A percentile compares a stretch with the other conserved stretches of the same genome.
phyloP scores from a whole-genome alignment of 108 stramenopile genomes.

The Seminavis robusta region DNA sequence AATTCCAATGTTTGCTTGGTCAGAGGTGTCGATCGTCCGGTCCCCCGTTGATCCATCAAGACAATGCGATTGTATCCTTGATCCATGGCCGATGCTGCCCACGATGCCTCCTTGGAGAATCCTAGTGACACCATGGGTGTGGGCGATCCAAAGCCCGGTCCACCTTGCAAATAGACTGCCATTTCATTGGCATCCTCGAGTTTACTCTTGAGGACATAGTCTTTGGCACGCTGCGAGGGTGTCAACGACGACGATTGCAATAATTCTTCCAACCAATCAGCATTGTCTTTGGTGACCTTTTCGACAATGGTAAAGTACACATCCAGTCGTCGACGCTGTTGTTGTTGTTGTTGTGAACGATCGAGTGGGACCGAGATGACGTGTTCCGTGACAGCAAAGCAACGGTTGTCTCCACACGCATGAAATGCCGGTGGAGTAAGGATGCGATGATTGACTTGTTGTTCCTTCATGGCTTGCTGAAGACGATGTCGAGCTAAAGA shows the following conservation, averaged over 20 bases:
- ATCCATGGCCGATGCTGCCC: constrained; percentile 68
- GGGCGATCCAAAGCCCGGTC: constrained; percentile 90
- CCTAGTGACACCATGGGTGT: constrained; percentile 46
- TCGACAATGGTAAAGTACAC: constrained; percentile 78
- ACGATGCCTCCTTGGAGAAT: constrained; percentile 41
- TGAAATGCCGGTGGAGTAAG: constrained; percentile 64
- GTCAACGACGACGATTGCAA: constrained; percentile 15
- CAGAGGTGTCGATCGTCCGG: constrained; percentile 78
- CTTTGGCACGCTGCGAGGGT: constrained; percentile 37
- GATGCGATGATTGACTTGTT: constrained; percentile 76
- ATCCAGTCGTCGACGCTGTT: constrained; percentile 33
- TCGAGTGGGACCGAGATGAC: constrained; percentile 59
- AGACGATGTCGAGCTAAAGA: constrained; percentile 41
- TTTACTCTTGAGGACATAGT: constrained; percentile 36
- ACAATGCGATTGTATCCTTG: constrained; percentile 67
- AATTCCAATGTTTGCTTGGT: constrained; percentile 68
- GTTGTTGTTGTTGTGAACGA: constrained; percentile 3
- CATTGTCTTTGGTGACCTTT: constrained; percentile 27
- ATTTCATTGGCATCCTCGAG: constrained; percentile 39
- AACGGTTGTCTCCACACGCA: constrained; percentile 46
- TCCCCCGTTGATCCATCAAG: constrained; percentile 95
- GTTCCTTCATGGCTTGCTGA: constrained; percentile 53
- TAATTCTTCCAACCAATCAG: constrained; percentile 15
- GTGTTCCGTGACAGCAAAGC: constrained; percentile 81
- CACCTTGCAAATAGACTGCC: constrained; percentile 85